Base-by-base conservation (phyloP, 495 filamentous ascomycete genomes). In the Penicillium longicatenatum region DNA sequence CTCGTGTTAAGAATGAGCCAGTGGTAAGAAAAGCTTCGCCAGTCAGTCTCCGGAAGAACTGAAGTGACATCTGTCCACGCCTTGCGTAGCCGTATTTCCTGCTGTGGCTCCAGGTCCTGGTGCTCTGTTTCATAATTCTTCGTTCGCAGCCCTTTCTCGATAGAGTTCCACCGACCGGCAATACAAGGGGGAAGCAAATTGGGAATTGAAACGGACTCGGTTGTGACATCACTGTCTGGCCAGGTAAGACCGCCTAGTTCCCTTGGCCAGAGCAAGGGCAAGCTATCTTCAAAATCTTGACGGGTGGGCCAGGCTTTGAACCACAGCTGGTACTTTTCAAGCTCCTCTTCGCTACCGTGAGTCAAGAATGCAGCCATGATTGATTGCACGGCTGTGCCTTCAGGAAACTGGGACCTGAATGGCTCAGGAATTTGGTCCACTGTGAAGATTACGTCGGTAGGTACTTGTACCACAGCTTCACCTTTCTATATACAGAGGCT, bases 1-100 rank as follows among this genome's bases (percentile, higher is more conserved):
- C 92, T 82, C 3, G 91, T 92, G 63, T 95, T 95, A 45, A 93
- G 85, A 52, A 91, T 82, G 14, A 89, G 77, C 92, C 92, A 97
- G 59, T 84, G 73, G 69, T 93, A 88, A 4, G 78, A 75, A 69
- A 87, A 93, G 8, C 68, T 64, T 1, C 79, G 73, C 61, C 80
- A 79, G 10, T 78, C 63, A 2, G 85, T 72, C 14, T 75, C 62
- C 2, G 82, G 82, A 50, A 85, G 86, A 1, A 82, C 78, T 20
- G 70, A 55, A 12, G 70, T 66, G 2, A 88, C 82, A 29, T 70
- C 70, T 0, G 72, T 63, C 81, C 85, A 90, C 59, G 92, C 89
- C 8, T 66, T 66, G n/a, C 70, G 65, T 42, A 95, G 71, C 55
- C 90, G 90, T 26, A 70, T 57, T 47, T 80, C 70, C 62, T 94